Conservation (phyloP, 2,329 filamentous ascomycete species). For the Didymella segeticola region DNA sequence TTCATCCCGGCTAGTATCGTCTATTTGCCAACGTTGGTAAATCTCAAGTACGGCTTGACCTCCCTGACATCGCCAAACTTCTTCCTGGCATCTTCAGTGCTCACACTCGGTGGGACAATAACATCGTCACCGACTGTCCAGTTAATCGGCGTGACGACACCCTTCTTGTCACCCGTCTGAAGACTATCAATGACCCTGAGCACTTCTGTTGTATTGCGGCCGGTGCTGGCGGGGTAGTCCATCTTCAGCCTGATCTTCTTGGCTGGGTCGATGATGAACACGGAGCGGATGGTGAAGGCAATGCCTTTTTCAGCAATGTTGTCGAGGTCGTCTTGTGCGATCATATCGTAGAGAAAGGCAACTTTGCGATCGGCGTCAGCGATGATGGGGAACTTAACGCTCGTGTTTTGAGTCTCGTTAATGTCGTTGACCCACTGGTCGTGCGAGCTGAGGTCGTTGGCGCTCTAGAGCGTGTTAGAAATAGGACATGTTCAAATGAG, state of each 20-base stretch:
- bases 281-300: conserved; percentile 91
- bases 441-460: conserved; percentile 85
- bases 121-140: conserved; percentile 90
- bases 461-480: conserved; percentile 54
- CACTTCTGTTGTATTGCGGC: conserved; percentile 66
- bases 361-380: conserved; percentile 58
- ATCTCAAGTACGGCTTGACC: conserved; percentile 74
- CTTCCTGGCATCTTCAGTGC: conserved; percentile 83
- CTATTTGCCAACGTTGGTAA: conserved; percentile 61
- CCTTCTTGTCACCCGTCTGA: conserved; percentile 81
- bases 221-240: conserved; percentile 89
- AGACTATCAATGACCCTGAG: conserved; percentile 65
- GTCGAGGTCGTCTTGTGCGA: conserved; percentile 61
- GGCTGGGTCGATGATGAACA: conserved; percentile 92
- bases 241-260: conserved; percentile 94
- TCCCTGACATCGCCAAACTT: conserved; percentile 78
- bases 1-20: background rate
- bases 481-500: background rate
- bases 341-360: conserved; percentile 59
- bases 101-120: conserved; percentile 84
- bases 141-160: conserved; percentile 87
- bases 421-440: conserved; percentile 87
- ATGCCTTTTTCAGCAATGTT: conserved; percentile 65
- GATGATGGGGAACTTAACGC: conserved; percentile 58
- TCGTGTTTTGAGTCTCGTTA: conserved; percentile 55